A percentile compares a stretch with the other conserved stretches of the same genome.
phyloP scores from a whole-genome alignment of 1,139 yeast genomes.

The Magnusiomyces paraingens region DNA sequence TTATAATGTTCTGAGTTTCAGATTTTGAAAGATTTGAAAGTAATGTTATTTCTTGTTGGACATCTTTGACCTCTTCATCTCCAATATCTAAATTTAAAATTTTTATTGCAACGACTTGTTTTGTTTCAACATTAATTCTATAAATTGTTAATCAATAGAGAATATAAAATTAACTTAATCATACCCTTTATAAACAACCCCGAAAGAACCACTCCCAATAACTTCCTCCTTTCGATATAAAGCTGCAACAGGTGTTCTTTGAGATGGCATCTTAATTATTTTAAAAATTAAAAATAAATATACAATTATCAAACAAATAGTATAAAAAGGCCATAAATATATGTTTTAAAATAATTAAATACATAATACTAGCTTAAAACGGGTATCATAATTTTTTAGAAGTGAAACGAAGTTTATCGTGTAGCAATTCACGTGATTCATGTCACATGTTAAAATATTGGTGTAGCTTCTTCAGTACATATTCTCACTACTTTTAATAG shows the following conservation, averaged over 20 bases:
- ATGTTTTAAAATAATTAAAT: no score
- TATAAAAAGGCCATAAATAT: no score
- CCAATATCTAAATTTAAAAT: conserved; percentile 88
- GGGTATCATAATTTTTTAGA: no score
- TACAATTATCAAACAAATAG: no score
- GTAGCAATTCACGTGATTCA: no score
- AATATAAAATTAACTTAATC: conserved; percentile 29
- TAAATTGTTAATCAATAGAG: background rate
- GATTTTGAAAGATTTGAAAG: conserved; percentile 73
- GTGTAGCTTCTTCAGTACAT: no score
- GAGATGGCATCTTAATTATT: no score
- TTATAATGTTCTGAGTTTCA: conserved; percentile 73
- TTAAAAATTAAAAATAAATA: no score
- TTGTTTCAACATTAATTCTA: conserved; percentile 47
- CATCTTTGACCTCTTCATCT: conserved; percentile 91
- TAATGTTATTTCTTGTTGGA: conserved; percentile 87
- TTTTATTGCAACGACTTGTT: conserved; percentile 84
- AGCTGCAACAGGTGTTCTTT: conserved; percentile 22
- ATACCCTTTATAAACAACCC: conserved; percentile 80
- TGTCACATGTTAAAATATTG: no score
- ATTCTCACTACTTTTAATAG: no score
- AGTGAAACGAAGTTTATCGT: no score
- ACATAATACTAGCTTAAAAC: no score
- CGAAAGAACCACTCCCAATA: conserved; percentile 94
- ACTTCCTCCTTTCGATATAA: conserved; percentile 76